Conservation (phyloP, 352 stramenopile species). For the Aphanomyces cochlioides region DNA sequence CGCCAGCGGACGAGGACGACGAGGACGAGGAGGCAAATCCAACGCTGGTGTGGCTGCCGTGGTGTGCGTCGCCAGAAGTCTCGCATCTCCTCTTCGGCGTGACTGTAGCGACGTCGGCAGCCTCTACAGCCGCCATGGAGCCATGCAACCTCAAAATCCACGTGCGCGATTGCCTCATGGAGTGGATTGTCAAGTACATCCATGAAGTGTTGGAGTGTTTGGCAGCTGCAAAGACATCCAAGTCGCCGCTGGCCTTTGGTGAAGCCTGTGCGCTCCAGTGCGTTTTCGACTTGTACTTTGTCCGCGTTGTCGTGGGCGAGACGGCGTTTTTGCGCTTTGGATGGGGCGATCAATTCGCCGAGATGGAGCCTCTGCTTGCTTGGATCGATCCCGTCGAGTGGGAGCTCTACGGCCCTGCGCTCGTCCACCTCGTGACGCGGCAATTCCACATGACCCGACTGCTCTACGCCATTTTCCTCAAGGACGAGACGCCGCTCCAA, state of each 20-base stretch:
- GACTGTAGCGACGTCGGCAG: neutral
- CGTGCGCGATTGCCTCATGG: neutral
- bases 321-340: slow-evolving; percentile 85
- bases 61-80: slow-evolving; percentile 74
- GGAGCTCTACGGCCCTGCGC: slow-evolving; percentile 82
- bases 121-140: neutral
- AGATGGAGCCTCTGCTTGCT: slow-evolving; percentile 59
- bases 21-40: slow-evolving; percentile 43
- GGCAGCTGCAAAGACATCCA: neutral
- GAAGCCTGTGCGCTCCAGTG: slow-evolving; percentile 83
- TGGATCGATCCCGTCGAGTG: slow-evolving; percentile 86
- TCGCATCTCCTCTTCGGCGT: slow-evolving; percentile 40
- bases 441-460: slow-evolving; percentile 82
- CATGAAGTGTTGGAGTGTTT: neutral
- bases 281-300: slow-evolving; percentile 88
- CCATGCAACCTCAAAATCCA: neutral
- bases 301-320: slow-evolving; percentile 76
- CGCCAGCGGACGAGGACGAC: slow-evolving; percentile 20
- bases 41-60: slow-evolving; percentile 81
- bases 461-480: slow-evolving; percentile 81
- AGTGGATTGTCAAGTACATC: slow-evolving; percentile 10
- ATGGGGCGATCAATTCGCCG: slow-evolving; percentile 53
- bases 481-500: slow-evolving; percentile 80
- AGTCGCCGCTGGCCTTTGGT: slow-evolving; percentile 60
- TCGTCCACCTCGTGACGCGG: slow-evolving; percentile 81